phyloP scores from a whole-genome alignment of 1,284 basidiomycete species.

The Paramarasmius palmivorus region DNA sequence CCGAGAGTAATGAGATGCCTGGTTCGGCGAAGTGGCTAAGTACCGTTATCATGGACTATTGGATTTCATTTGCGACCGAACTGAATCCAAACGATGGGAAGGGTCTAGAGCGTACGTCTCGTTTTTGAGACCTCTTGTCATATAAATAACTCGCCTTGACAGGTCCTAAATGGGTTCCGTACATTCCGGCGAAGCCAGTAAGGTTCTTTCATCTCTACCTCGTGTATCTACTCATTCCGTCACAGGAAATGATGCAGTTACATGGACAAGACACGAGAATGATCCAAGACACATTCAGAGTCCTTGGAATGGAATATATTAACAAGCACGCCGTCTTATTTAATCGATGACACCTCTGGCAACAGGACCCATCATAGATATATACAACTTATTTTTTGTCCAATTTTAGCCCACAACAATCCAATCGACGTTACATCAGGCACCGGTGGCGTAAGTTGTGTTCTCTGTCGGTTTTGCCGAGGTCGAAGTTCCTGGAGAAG shows the following conservation, averaged over 20 bases:
- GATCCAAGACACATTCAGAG: neutral
- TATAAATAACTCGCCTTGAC: neutral
- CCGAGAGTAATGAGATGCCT: neutral
- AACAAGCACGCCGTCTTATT: neutral
- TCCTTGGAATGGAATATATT: neutral
- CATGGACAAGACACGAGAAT: neutral
- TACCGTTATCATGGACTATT: neutral
- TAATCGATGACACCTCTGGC: neutral
- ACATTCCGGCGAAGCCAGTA: neutral
- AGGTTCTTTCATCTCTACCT: neutral
- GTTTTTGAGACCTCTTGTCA: neutral
- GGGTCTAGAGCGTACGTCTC: neutral
- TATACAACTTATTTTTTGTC: too few relatives aligned
- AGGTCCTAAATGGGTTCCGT: neutral
- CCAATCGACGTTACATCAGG: too few relatives aligned
- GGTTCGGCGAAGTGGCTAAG: neutral
- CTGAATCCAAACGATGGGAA: neutral
- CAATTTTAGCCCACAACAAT: too few relatives aligned
- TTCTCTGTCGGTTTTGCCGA: too few relatives aligned
- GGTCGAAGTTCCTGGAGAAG: too few relatives aligned
- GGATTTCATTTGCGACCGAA: neutral
- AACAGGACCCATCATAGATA: too few relatives aligned
- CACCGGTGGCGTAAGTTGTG: too few relatives aligned
- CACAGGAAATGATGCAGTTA: neutral
- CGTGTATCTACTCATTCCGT: neutral